Conservation (phyloP, 768 basidiomycete species). For the Xerocomellus chrysenteron region DNA sequence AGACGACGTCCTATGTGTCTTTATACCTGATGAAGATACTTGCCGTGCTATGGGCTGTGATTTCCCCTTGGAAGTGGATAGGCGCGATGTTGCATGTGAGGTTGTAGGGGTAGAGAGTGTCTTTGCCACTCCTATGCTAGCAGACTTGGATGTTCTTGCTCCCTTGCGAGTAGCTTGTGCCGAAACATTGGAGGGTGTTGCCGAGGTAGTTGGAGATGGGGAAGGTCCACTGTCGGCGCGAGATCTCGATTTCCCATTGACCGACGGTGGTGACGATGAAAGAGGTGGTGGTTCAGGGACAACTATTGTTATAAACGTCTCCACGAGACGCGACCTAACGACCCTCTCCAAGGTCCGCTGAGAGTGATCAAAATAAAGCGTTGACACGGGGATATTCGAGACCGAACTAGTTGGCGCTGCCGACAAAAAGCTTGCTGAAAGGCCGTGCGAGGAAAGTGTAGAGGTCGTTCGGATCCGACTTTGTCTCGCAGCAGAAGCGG, state of each 20-base stretch:
- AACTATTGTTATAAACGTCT: constrained; percentile 68
- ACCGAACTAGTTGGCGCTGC: not conserved
- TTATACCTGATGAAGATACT: constrained; percentile 14
- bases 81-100: constrained; percentile 9
- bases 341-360: constrained; percentile 70
- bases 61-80: constrained; percentile 17
- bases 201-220: not conserved
- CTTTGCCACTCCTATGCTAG: constrained; percentile 19
- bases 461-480: constrained; percentile 52
- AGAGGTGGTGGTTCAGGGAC: constrained; percentile 32
- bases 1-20: constrained; percentile 23
- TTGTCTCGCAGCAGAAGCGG: constrained; percentile 37
- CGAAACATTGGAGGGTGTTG: not conserved
- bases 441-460: constrained; percentile 42
- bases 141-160: constrained; percentile 12
- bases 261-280: constrained; percentile 30
- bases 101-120: constrained; percentile 4
- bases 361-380: constrained; percentile 56
- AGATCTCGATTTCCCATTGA: constrained; percentile 21
- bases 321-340: constrained; percentile 69
- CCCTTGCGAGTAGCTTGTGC: constrained; percentile 14
- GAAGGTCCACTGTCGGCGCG: constrained; percentile 29
- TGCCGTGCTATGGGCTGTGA: constrained; percentile 15
- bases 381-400: constrained; percentile 22
- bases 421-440: constrained; percentile 12